Conservation (phyloP, 73 alveolate species). For the Blepharisma japonicum region DNA sequence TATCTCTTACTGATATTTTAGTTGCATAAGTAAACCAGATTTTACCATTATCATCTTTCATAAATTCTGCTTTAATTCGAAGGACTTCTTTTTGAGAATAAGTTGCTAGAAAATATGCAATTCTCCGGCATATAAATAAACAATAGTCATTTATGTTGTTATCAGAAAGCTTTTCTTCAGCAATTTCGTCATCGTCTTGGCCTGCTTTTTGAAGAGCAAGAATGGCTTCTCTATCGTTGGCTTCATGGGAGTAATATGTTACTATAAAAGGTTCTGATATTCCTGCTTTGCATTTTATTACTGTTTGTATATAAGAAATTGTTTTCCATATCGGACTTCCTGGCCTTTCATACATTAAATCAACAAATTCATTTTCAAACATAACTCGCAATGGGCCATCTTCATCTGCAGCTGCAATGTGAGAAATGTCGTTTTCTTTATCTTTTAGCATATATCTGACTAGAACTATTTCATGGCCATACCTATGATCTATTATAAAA, state of each 20-base stretch:
- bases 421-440: background rate
- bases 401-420: constrained; percentile 22
- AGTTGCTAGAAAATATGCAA: background rate
- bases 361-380: constrained; percentile 19
- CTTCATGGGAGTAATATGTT: constrained; percentile 26
- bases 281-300: constrained; percentile 26
- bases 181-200: constrained; percentile 11
- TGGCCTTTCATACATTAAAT: constrained; percentile 11
- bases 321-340: constrained; percentile 24
- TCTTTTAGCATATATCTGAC: constrained; percentile 8
- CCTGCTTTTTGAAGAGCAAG: constrained; percentile 22
- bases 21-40: constrained; percentile 24
- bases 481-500: background rate
- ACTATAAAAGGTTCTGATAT: constrained; percentile 27
- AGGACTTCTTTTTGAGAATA: constrained; percentile 18
- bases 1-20: background rate
- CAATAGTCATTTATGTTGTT: background rate
- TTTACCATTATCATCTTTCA: constrained; percentile 29
- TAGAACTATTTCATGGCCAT: constrained; percentile 4
- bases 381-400: constrained; percentile 13
- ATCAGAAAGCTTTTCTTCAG: background rate
- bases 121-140: constrained; percentile 10
- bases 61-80: background rate
- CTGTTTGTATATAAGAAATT: constrained; percentile 32
- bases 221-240: background rate